Base-by-base conservation (phyloP, 1,284 basidiomycete species). In the Kwoniella shivajii region DNA sequence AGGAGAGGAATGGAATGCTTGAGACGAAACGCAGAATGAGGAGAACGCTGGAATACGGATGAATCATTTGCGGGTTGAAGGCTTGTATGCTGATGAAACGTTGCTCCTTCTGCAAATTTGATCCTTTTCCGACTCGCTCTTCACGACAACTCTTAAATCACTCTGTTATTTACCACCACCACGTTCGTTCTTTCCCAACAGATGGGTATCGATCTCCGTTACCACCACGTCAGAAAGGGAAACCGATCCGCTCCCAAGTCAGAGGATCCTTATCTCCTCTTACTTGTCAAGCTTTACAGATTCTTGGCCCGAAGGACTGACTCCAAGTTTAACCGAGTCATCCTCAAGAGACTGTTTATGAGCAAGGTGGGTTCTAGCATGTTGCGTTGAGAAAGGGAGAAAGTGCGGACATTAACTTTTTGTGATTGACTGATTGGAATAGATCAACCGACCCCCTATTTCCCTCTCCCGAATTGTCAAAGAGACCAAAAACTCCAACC, bases 141-240 rank as follows among this genome's bases (percentile, higher is more conserved):
- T n/a, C n/a, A n/a, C n/a, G n/a, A n/a, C n/a, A n/a, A n/a, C n/a
- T n/a, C n/a, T n/a, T n/a, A n/a, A n/a, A n/a, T n/a, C n/a, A n/a
- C n/a, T 16, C 27, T 30, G 31, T 22, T 33, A 16, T 30, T 31
- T 3, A n/a, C 13, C 10, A 29, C 29, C 30, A 3, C 18, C 20
- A 13, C 2, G 2, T 31, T 31, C 1, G 33, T 36, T 30, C 11
- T 11, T 20, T 44, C 20, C 26, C 31, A 16, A 6, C 71, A 76
- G 66, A 78, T 78, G 94, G 95, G 95, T 89, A 97, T 98, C 83
- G 95, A 99, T 82, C 88, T 98, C 82, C 84, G 86, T 79, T 84
- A 85, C 82, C 95, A 98, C 84, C 95, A 99, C 87, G 94, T 97
- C 87, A 97, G 91, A 88, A 97, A 95, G 86, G 89, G 94, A 74